Conservation (phyloP, 805 yeast genomes). For the Zygosaccharomyces gambellarensis region DNA sequence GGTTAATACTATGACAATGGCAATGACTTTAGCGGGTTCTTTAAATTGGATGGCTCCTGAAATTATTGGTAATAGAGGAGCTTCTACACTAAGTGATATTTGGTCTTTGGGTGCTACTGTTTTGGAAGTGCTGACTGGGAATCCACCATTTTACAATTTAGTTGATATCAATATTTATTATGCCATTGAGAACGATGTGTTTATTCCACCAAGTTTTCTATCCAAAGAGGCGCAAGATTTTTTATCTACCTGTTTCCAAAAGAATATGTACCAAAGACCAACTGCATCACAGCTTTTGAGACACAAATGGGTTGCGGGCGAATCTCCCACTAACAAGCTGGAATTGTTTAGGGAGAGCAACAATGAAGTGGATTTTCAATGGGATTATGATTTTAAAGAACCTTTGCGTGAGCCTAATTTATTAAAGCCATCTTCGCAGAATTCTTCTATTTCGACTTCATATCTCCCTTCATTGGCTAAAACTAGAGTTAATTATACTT, state of each 20-base stretch:
- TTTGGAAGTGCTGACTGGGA: constrained; percentile 76
- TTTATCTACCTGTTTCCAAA: constrained; percentile 62
- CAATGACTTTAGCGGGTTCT: constrained; percentile 67
- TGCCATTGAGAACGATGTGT: constrained; percentile 39
- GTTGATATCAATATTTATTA: constrained; percentile 36
- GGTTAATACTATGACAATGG: constrained; percentile 53
- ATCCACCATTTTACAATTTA: constrained; percentile 76
- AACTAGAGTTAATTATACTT: constrained; percentile 2
- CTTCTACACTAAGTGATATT: constrained; percentile 82
- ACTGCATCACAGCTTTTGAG: constrained; percentile 55
- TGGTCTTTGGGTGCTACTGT: constrained; percentile 97
- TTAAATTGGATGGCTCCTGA: constrained; percentile 99
- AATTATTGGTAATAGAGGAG: constrained; percentile 76
- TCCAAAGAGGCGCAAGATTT: constrained; percentile 61
- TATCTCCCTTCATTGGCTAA: constrained; percentile 4
- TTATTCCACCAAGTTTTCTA: constrained; percentile 33
- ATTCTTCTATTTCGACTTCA: constrained; percentile 1
- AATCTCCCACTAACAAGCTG: constrained; percentile 16
- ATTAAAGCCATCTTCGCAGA: neutral
- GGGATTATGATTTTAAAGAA: constrained; percentile 32
- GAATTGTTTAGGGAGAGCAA: constrained; percentile 25
- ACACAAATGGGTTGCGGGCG: constrained; percentile 45
- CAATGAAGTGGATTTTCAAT: constrained; percentile 20
- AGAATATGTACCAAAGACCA: constrained; percentile 64
- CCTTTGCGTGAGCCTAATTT: neutral